Percentiles rank a stretch among this genome's conserved stretches.
These are phyloP conservation scores for Macrolepiota dolichaula DNA, from an alignment of 768 basidiomycete genomes.

Conservation along the genomic window DNA sequence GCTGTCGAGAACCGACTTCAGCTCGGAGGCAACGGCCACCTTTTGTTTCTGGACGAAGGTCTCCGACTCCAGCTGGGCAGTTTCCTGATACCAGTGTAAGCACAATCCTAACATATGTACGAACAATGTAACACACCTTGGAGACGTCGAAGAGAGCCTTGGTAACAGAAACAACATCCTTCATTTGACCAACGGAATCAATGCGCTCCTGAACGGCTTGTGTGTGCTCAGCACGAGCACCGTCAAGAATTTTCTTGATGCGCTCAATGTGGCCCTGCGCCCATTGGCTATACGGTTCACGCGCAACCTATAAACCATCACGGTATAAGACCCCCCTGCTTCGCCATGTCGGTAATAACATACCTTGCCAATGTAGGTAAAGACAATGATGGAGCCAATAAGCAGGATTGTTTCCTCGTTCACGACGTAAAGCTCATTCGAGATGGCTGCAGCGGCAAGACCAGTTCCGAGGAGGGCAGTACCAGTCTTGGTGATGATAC, in stretches of 20 bases:
- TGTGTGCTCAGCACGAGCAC: conserved; percentile 86
- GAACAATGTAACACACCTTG: conserved; percentile 51
- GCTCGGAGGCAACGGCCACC: conserved; percentile 78
- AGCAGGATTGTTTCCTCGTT: conserved; percentile 95
- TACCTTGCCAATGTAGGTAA: conserved; percentile 80
- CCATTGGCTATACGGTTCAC: conserved; percentile 91
- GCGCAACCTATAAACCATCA: conserved; percentile 49
- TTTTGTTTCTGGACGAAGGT: conserved; percentile 91
- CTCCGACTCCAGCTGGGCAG: conserved; percentile 84
- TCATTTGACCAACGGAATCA: conserved; percentile 87
- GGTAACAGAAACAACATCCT: conserved; percentile 91
- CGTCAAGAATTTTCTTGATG: conserved; percentile 77
- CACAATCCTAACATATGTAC: neutral
- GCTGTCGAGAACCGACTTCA: conserved; percentile 93
- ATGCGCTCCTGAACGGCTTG: conserved; percentile 93
- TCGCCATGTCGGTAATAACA: conserved; percentile 19
- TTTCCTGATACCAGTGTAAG: conserved; percentile 61
- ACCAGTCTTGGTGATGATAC: conserved; percentile 93
- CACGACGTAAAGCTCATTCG: conserved; percentile 94
- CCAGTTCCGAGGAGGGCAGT: conserved; percentile 89
- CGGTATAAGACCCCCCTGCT: neutral
- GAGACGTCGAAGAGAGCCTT: conserved; percentile 88
- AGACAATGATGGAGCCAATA: conserved; percentile 78
- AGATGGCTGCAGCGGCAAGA: conserved; percentile 87
- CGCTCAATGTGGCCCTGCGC: conserved; percentile 84